Conservation (phyloP, 2,329 filamentous ascomycete genomes). For the Emericellopsis atlantica region DNA sequence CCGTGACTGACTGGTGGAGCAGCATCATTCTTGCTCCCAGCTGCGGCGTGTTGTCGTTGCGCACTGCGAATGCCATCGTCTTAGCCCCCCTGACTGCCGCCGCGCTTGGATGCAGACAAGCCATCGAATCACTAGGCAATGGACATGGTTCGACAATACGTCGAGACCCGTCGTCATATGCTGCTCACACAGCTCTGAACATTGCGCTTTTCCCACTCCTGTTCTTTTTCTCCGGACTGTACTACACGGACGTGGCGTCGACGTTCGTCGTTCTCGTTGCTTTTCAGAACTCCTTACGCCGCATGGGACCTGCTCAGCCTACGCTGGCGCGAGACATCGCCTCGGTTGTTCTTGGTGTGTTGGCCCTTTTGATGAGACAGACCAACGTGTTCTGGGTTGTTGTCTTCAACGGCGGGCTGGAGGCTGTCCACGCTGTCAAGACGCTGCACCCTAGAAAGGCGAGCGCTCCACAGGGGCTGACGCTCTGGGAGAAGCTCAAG, state of each 20-base stretch:
- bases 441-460: slow-evolving; percentile 20
- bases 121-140: too few relatives aligned
- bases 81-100: too few relatives aligned
- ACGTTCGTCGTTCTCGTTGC: slow-evolving; percentile 61
- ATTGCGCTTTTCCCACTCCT: slow-evolving; percentile 76
- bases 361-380: slow-evolving; percentile 69
- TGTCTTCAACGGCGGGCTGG: slow-evolving; percentile 56
- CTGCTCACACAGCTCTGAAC: slow-evolving; percentile 58
- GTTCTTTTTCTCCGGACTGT: slow-evolving; percentile 92
- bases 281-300: slow-evolving; percentile 44
- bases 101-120: too few relatives aligned
- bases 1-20: slow-evolving; percentile 3
- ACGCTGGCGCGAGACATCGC: slow-evolving; percentile 25
- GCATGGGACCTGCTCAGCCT: slow-evolving; percentile 20
- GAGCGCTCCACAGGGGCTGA: slow-evolving; percentile 15
- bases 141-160: slow-evolving; percentile 24
- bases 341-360: slow-evolving; percentile 44
- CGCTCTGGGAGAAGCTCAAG: slow-evolving; percentile 18
- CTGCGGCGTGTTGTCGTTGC: too few relatives aligned
- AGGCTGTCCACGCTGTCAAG: slow-evolving; percentile 39
- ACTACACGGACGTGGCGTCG: slow-evolving; percentile 87
- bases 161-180: slow-evolving; percentile 32
- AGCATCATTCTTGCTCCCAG: too few relatives aligned
- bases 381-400: slow-evolving; percentile 97
- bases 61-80: too few relatives aligned